phyloP scores from a whole-genome alignment of 2,329 filamentous ascomycete species.

The Xylogone sp. region DNA sequence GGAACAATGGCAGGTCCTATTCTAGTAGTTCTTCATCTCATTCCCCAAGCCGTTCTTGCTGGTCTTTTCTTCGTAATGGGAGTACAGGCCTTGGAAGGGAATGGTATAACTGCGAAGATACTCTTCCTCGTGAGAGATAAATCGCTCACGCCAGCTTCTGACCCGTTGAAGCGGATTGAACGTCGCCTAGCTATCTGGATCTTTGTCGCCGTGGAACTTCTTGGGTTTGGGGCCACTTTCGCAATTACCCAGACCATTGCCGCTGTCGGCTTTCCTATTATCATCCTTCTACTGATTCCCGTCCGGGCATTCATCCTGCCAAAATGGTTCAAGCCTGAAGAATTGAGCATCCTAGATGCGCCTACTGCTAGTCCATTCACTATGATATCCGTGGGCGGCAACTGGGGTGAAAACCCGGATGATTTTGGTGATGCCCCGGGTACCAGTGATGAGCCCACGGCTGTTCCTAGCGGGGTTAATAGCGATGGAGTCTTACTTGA shows the following conservation, averaged over 20 bases:
- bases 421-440: background rate
- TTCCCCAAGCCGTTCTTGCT: constrained; percentile 75
- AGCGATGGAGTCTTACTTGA: constrained; percentile 4
- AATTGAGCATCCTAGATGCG: constrained; percentile 63
- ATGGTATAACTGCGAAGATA: constrained; percentile 74
- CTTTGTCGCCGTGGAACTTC: constrained; percentile 65
- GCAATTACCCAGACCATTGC: constrained; percentile 81
- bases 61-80: constrained; percentile 86
- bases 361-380: constrained; percentile 69
- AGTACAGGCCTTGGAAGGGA: constrained; percentile 69
- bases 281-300: constrained; percentile 68
- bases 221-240: constrained; percentile 74
- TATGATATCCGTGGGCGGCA: constrained; percentile 71
- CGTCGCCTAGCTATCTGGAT: constrained; percentile 65
- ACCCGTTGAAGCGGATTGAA: constrained; percentile 58
- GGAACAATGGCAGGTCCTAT: constrained; percentile 76
- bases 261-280: constrained; percentile 74
- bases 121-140: constrained; percentile 65
- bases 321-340: constrained; percentile 52
- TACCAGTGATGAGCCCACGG: constrained; percentile 11
- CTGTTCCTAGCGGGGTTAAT: constrained; percentile 2
- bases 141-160: constrained; percentile 52
- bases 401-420: constrained; percentile 41
- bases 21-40: constrained; percentile 69
- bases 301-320: constrained; percentile 62